Evolutionary conservation across 2,329 filamentous ascomycete species (phyloP), one percentile per base, ranked within the genome.

Genomic region (Phaeosphaeriaceae sp.): DNA sequence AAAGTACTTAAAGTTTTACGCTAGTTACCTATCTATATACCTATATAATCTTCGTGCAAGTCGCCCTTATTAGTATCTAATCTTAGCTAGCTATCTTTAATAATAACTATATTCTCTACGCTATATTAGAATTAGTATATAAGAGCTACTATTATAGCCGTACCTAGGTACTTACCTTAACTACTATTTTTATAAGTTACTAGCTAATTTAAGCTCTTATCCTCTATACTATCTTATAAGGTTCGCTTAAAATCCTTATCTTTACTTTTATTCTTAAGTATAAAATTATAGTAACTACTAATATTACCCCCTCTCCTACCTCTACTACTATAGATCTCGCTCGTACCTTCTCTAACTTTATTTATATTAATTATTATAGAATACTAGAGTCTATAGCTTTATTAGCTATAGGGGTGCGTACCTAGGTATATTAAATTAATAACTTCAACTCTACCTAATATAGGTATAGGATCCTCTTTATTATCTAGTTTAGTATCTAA

Each of bases 361-460:
- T 23, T 23, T 23, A 28, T 23, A 8, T 23, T 23, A 23, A 23
- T 39, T 9, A 38, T 38, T 23, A 23, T 23, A 23, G 21, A 23
- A 23, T 23, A 23, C 21, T 23, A 23, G 8, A 23, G 29, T 43
- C 21, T 23, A 5, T 45, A 13, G 37, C 33, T 46, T 38, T 29
- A 43, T 42, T 33, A 15, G 48, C 40, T 54, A 28, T 45, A 48
- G 42, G 37, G 34, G 42, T 46, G 20, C 52, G 18, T 50, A 58
- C 55, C 46, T 46, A 50, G 52, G 43, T 17, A 46, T 48, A 21
- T 46, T 20, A 46, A 52, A 48, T 53, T 20, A 48, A 48, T 28
- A 23, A 48, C 42, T 50, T 48, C 33, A 34, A 44, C 47, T 48
- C n/a, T 13, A 30, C 36, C 29, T n/a, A 21, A 49, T 29, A 47